Evolutionary conservation across 306 rosid species (phyloP).

Genomic region (Cicer pinnatifidum): DNA sequence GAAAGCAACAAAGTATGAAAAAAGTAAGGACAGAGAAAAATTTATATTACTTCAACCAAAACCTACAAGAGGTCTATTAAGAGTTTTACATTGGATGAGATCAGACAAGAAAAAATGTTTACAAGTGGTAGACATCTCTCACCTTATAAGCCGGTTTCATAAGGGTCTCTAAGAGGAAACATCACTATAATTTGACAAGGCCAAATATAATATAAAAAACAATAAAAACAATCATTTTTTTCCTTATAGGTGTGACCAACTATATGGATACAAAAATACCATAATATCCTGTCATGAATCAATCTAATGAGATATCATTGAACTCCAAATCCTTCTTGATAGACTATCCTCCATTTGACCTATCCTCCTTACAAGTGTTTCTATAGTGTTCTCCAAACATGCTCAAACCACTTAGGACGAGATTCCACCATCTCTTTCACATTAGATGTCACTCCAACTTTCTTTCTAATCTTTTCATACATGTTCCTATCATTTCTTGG

Average conservation of each 20-base stretch:
- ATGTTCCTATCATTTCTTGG: background rate
- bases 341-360: background rate
- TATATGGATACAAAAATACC: background rate
- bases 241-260: background rate
- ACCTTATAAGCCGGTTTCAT: too few relatives aligned
- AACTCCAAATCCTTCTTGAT: background rate
- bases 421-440: background rate
- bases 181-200: background rate
- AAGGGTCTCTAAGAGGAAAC: background rate
- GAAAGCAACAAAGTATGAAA: constrained; percentile 11
- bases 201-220: background rate
- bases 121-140: too few relatives aligned
- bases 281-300: background rate
- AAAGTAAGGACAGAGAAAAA: background rate
- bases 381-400: background rate
- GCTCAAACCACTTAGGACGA: background rate
- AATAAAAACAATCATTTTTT: background rate
- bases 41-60: constrained; percentile 10
- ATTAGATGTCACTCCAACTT: background rate
- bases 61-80: background rate
- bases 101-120: too few relatives aligned
- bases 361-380: background rate
- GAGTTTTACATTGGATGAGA: too few relatives aligned
- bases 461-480: background rate
- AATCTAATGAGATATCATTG: background rate